Conservation (phyloP, 805 yeast genomes). For the Starmerella bombi region DNA sequence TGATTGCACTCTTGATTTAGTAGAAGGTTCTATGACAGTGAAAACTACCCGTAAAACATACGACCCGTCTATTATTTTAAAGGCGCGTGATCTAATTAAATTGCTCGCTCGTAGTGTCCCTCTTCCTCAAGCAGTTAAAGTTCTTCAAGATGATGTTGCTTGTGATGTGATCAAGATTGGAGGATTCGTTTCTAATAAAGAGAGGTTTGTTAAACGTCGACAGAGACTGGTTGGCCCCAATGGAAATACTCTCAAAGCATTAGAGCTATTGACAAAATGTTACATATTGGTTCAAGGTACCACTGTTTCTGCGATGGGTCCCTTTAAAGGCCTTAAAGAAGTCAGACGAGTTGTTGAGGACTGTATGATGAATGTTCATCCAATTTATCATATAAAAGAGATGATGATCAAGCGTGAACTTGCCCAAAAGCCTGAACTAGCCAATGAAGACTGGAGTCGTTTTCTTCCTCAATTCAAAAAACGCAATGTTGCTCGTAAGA, state of each 20-base stretch:
- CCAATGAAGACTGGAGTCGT: constrained; percentile 92
- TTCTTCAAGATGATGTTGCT: constrained; percentile 81
- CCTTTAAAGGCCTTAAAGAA: constrained; percentile 82
- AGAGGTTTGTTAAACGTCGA: constrained; percentile 86
- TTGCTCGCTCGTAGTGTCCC: constrained; percentile 93
- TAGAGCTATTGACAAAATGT: constrained; percentile 89
- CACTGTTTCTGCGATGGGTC: constrained; percentile 95
- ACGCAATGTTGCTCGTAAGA: constrained; percentile 87
- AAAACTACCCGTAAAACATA: constrained; percentile 88
- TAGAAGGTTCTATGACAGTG: constrained; percentile 96
- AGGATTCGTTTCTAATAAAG: constrained; percentile 75
- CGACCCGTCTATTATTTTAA: constrained; percentile 87
- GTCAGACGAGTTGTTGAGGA: constrained; percentile 91
- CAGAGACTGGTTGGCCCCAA: constrained; percentile 94
- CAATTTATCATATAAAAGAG: constrained; percentile 95
- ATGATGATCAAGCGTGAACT: constrained; percentile 93
- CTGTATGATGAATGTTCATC: constrained; percentile 93
- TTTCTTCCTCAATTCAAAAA: constrained; percentile 94
- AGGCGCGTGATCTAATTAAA: constrained; percentile 90
- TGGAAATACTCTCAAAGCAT: constrained; percentile 91
- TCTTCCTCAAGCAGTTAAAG: constrained; percentile 87
- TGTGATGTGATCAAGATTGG: constrained; percentile 96
- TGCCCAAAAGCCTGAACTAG: constrained; percentile 88
- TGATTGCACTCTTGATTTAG: constrained; percentile 75
- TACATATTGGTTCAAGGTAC: constrained; percentile 94